phyloP scores from a whole-genome alignment of 495 filamentous ascomycete species.

The Pyrenula aspistea region DNA sequence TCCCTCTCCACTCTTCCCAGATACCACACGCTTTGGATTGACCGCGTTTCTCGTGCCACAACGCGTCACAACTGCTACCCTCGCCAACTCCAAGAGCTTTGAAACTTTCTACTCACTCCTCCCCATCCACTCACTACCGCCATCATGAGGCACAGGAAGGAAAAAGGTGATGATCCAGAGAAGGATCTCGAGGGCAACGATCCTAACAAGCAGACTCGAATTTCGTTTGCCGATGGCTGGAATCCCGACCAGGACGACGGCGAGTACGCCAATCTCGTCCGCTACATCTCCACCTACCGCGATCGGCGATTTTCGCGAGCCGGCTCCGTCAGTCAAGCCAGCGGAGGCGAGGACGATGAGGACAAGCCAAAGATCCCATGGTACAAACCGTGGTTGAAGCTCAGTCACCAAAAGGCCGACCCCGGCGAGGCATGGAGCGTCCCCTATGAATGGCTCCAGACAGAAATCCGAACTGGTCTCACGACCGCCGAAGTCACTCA shows the following conservation, averaged over 20 bases:
- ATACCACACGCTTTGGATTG: no score
- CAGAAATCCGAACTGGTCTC: conserved; percentile 56
- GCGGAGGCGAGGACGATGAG: conserved; percentile 12
- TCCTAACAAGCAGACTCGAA: conserved; percentile 1
- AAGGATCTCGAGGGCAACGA: conserved; percentile 1
- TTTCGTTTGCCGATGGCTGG: neutral
- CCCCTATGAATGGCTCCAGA: conserved; percentile 62
- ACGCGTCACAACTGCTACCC: no score
- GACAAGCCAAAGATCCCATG: conserved; percentile 25
- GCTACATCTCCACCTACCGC: conserved; percentile 56
- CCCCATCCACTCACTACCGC: neutral
- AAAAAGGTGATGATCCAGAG: neutral
- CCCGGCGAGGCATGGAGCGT: conserved; percentile 35
- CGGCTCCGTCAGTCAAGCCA: conserved; percentile 9
- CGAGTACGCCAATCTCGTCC: conserved; percentile 44
- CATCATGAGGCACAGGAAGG: neutral
- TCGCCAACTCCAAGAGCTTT: neutral
- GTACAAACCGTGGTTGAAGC: conserved; percentile 46
- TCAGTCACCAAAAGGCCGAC: conserved; percentile 31
- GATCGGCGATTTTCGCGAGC: conserved; percentile 28
- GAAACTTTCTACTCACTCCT: neutral
- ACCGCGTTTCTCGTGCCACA: no score
- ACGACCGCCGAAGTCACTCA: conserved; percentile 43
- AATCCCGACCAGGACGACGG: conserved; percentile 25
- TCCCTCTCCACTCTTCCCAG: neutral